These are phyloP conservation scores for Zygosaccharomyces siamensis DNA, from an alignment of 805 yeast species.

Conservation along the genomic window DNA sequence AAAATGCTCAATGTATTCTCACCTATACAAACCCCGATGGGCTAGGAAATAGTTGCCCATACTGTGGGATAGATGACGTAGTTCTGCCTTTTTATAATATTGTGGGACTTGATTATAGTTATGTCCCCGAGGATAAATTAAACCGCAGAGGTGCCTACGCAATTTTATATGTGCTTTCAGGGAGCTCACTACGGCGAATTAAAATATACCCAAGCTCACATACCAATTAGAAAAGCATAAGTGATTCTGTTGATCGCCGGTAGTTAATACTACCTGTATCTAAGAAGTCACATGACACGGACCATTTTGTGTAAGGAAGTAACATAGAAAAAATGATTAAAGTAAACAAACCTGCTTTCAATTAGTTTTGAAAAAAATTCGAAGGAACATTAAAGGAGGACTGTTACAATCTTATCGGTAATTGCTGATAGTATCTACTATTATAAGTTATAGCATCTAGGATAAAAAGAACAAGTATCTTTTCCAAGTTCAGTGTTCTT, in stretches of 20 bases:
- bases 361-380: not conserved
- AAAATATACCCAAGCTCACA: not conserved
- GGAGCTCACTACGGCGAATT: conserved; percentile 1
- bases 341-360: conserved; percentile 2
- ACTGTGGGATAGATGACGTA: conserved; percentile 21
- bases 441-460: not conserved
- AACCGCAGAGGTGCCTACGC: conserved; percentile 14
- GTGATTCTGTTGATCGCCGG: not conserved
- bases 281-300: not conserved
- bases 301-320: conserved; percentile 1
- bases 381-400: not conserved
- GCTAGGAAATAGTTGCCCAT: not conserved
- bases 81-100: conserved; percentile 19
- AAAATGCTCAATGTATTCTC: not conserved
- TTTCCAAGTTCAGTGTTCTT: not conserved
- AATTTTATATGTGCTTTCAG: conserved; percentile 14
- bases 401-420: not conserved
- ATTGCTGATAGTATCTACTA: not conserved
- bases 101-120: conserved; percentile 22
- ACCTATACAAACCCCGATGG: not conserved
- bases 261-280: not conserved
- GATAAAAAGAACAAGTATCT: not conserved
- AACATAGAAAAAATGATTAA: not conserved
- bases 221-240: not conserved
- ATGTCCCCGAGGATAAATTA: conserved; percentile 13